These are phyloP conservation scores for Trichosporon sp. DNA, from an alignment of 1,284 basidiomycete genomes.

Conservation along the genomic window DNA sequence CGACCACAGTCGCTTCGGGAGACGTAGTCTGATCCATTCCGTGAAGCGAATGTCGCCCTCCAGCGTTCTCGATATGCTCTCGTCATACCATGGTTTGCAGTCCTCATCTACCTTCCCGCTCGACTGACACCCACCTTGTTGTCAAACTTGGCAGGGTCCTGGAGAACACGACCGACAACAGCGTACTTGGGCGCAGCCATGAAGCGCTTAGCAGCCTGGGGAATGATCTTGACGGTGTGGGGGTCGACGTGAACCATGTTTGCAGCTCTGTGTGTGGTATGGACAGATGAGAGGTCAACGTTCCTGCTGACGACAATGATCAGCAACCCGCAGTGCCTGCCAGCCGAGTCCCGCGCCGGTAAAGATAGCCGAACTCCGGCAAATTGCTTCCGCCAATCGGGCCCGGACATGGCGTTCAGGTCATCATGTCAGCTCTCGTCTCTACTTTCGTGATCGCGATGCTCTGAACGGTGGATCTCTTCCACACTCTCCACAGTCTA, in stretches of 20 bases:
- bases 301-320: neutral
- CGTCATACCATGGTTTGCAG: neutral
- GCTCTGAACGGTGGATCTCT: neutral
- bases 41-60: too few species aligned
- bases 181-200: slow-evolving; percentile 36
- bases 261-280: neutral
- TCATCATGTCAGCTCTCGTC: neutral
- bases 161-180: slow-evolving; percentile 37
- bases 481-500: neutral
- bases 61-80: too few species aligned
- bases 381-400: neutral
- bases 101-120: neutral
- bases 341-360: neutral
- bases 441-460: neutral
- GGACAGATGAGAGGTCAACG: neutral
- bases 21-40: too few species aligned
- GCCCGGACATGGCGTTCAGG: neutral
- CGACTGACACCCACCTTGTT: slow-evolving; percentile 32
- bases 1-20: too few species aligned
- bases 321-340: neutral
- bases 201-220: slow-evolving; percentile 33
- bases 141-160: slow-evolving; percentile 35
- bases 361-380: neutral
- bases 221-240: slow-evolving; percentile 21
- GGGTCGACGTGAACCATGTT: slow-evolving; percentile 23